A percentile compares a stretch with the other conserved stretches of the same genome.
Conservation (phyloP, 768 basidiomycete genomes). For the Leucosporidium creatinivorum region DNA sequence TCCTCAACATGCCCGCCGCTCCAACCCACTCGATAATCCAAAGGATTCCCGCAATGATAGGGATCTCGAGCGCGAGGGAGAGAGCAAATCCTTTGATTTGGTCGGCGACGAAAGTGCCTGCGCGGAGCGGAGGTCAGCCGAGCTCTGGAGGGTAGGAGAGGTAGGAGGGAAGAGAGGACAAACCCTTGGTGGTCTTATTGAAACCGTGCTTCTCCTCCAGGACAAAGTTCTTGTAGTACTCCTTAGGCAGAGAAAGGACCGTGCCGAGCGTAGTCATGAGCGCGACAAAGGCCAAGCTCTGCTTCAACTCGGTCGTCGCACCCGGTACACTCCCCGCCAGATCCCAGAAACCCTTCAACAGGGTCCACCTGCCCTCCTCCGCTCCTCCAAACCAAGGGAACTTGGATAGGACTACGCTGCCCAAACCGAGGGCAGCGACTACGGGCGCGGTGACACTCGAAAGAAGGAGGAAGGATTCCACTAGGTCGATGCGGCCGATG, state of each 20-base stretch:
- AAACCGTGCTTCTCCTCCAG: slow-evolving; percentile 88
- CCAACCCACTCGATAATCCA: slow-evolving; percentile 90
- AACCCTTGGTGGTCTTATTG: slow-evolving; percentile 88
- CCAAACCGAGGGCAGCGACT: background rate
- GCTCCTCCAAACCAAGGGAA: background rate
- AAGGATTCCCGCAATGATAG: slow-evolving; percentile 79
- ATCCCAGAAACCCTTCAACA: slow-evolving; percentile 29
- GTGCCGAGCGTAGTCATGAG: slow-evolving; percentile 50
- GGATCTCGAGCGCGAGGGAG: slow-evolving; percentile 60
- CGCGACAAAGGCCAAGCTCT: slow-evolving; percentile 17
- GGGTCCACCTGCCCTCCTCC: slow-evolving; percentile 13
- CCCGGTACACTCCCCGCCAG: background rate
- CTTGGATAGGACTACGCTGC: background rate
- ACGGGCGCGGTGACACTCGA: slow-evolving; percentile 3
- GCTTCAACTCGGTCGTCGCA: slow-evolving; percentile 15
- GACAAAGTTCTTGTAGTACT: slow-evolving; percentile 81
- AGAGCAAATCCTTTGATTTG: slow-evolving; percentile 44
- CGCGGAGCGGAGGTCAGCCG: background rate
- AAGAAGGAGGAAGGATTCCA: slow-evolving; percentile 21
- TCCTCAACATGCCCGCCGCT: slow-evolving; percentile 14
- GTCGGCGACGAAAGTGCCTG: slow-evolving; percentile 63
- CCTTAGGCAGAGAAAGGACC: slow-evolving; percentile 65
- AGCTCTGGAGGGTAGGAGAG: background rate
- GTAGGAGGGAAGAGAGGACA: slow-evolving; percentile 5
- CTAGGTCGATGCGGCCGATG: slow-evolving; percentile 57